Evolutionary conservation across 2,329 filamentous ascomycete species (phyloP).

Genomic region (Monosporascus sp.): DNA sequence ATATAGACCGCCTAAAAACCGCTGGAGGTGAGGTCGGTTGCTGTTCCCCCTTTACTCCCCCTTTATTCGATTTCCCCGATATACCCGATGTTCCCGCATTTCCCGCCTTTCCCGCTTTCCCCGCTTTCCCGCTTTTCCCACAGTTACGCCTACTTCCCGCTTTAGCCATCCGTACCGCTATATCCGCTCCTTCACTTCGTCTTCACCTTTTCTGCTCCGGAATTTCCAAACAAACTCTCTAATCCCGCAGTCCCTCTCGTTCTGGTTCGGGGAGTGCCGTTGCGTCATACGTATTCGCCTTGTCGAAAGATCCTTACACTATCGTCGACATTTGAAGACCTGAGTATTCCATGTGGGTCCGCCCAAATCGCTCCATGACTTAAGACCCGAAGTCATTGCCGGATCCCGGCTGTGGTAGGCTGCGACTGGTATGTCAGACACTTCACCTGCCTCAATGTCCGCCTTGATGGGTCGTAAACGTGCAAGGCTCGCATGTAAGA

Average conservation of each 20-base stretch:
- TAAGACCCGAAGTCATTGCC: background rate
- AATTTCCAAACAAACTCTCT: background rate
- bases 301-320: too few relatives aligned
- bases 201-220: background rate
- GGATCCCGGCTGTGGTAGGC: background rate
- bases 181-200: background rate
- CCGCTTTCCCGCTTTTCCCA: constrained; percentile 4
- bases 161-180: background rate
- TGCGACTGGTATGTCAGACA: background rate
- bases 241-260: background rate
- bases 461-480: constrained; percentile 19
- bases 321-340: too few relatives aligned
- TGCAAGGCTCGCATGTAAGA: constrained; percentile 40
- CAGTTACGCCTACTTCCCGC: background rate
- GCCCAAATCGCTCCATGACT: background rate
- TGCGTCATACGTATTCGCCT: too few relatives aligned
- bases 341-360: background rate
- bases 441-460: background rate
- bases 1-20: too few relatives aligned
- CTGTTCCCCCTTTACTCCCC: too few relatives aligned
- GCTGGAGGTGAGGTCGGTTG: too few relatives aligned
- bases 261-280: background rate
- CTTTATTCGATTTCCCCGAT: background rate
- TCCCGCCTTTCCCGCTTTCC: background rate
- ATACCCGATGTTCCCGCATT: background rate